A percentile compares a stretch with the other conserved stretches of the same genome.
Evolutionary conservation across 2,329 filamentous ascomycete species (phyloP).

Genomic region (Eurotiales sp.): DNA sequence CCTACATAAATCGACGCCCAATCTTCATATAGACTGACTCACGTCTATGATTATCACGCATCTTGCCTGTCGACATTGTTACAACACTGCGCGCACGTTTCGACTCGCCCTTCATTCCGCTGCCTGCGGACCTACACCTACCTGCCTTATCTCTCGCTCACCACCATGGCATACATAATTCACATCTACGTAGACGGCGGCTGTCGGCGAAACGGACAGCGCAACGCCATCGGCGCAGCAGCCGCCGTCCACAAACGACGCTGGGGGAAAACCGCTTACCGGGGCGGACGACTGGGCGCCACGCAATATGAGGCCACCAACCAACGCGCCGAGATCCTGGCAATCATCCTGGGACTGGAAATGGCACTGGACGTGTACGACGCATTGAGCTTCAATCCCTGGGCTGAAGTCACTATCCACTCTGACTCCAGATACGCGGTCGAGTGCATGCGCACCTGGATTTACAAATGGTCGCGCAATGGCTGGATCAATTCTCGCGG

Average conservation of each 20-base stretch:
- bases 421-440: constrained; percentile 5
- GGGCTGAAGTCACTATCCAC: neutral
- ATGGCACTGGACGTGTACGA: neutral
- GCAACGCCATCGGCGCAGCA: neutral
- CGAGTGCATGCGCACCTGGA: constrained; percentile 6
- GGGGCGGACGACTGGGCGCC: neutral
- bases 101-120: too few species aligned
- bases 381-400: neutral
- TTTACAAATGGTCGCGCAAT: neutral
- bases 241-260: neutral
- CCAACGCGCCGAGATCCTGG: neutral
- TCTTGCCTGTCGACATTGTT: too few species aligned
- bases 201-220: neutral
- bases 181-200: constrained; percentile 6
- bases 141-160: neutral
- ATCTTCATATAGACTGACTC: too few species aligned
- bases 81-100: too few species aligned
- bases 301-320: neutral
- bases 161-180: neutral
- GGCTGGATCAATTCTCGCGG: neutral
- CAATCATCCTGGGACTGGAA: constrained; percentile 2
- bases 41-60: too few species aligned
- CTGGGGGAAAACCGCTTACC: neutral
- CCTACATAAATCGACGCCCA: too few species aligned
- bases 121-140: too few species aligned